Conservation (phyloP, 1,284 basidiomycete genomes). For the Puccinia coronata region DNA sequence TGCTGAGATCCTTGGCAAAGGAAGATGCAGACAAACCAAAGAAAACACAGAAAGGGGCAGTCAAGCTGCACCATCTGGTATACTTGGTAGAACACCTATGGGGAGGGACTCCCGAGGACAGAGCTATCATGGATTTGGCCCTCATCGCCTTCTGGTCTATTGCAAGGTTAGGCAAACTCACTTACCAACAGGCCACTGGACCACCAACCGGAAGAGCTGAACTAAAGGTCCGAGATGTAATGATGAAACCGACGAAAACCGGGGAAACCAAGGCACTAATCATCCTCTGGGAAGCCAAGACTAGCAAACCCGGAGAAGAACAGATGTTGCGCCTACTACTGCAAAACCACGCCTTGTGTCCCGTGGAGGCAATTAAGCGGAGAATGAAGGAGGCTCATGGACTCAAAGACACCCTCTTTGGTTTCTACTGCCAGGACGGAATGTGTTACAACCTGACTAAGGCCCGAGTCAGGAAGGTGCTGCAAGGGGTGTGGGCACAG, state of each 20-base stretch:
- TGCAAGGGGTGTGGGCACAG: background rate
- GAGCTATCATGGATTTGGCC: background rate
- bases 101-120: background rate
- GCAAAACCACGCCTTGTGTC: no score
- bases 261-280: no score
- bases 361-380: no score
- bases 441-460: background rate
- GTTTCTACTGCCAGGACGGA: no score
- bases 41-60: background rate
- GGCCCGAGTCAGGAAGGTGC: background rate
- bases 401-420: no score
- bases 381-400: no score
- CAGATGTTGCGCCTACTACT: no score
- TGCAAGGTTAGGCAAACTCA: background rate
- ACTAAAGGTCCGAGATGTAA: no score
- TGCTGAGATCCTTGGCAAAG: background rate
- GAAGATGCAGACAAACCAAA: background rate
- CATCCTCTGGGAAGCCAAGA: background rate
- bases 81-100: background rate
- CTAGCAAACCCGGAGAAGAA: no score
- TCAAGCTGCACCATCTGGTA: background rate
- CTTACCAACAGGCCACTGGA: background rate
- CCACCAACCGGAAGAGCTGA: background rate
- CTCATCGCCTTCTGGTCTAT: background rate
- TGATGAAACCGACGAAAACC: no score